A percentile compares a stretch with the other conserved stretches of the same genome.
Conservation (phyloP, 257 asterid species). For the Nyctanthes arbortristis region DNA sequence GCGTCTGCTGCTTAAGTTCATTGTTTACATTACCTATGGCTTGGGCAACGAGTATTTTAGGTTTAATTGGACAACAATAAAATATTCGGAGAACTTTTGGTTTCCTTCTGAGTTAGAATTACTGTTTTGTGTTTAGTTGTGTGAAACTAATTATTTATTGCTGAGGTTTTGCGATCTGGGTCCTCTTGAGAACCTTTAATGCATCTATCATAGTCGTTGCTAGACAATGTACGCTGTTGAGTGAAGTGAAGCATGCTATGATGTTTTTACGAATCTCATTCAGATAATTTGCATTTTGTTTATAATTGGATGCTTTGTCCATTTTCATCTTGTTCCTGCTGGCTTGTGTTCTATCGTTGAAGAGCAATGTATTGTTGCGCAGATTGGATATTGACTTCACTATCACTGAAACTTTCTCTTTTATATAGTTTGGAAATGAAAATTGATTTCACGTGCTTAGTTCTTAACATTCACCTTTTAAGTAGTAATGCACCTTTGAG, state of each 20-base stretch:
- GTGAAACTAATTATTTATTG: not conserved
- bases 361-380: not conserved
- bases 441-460: not conserved
- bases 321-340: not conserved
- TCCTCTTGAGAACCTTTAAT: no score
- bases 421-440: not conserved
- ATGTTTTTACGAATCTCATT: not conserved
- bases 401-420: not conserved
- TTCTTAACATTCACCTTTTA: not conserved
- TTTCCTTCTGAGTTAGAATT: not conserved
- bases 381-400: not conserved
- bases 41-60: not conserved
- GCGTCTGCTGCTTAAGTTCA: not conserved
- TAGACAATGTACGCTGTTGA: no score
- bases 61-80: not conserved
- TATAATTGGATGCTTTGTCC: not conserved
- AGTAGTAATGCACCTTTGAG: not conserved
- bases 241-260: no score
- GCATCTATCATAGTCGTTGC: no score
- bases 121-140: not conserved
- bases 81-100: not conserved
- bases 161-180: not conserved
- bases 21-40: not conserved
- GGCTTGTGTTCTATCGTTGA: not conserved
- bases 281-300: not conserved